Evolutionary conservation across 805 yeast species (phyloP).

Genomic region (Nakazawaea wyomingensis): DNA sequence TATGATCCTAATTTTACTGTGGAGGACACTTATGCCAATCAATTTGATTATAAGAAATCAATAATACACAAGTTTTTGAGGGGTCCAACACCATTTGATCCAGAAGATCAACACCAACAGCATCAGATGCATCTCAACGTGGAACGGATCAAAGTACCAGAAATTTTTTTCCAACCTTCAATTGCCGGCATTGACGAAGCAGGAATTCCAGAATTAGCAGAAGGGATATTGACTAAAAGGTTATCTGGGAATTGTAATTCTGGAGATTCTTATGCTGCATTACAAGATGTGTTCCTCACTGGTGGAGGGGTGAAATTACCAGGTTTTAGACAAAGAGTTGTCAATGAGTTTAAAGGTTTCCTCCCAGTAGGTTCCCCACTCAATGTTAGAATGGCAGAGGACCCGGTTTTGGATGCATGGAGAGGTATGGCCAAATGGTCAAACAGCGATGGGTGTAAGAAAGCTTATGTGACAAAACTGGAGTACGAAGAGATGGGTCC

Average conservation of each 20-base stretch:
- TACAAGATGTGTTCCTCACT: conserved; percentile 70
- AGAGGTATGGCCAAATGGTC: conserved; percentile 88
- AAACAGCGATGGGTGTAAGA: conserved; percentile 33
- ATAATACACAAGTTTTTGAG: conserved; percentile 77
- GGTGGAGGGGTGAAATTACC: conserved; percentile 77
- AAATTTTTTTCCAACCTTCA: conserved; percentile 84
- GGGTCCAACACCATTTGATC: conserved; percentile 84
- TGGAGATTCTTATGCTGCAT: conserved; percentile 47
- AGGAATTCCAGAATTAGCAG: conserved; percentile 76
- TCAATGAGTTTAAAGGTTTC: conserved; percentile 59
- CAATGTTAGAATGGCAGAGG: conserved; percentile 54
- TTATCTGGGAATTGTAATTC: conserved; percentile 44
- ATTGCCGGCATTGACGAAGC: conserved; percentile 97
- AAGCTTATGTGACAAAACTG: conserved; percentile 51
- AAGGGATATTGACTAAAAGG: conserved; percentile 58
- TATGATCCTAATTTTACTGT: conserved; percentile 81
- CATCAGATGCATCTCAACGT: conserved; percentile 89
- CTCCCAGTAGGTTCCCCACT: conserved; percentile 66
- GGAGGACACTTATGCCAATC: conserved; percentile 79
- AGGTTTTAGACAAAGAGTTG: conserved; percentile 64
- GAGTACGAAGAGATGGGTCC: conserved; percentile 89
- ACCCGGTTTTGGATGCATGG: conserved; percentile 85
- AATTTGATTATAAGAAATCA: conserved; percentile 80
- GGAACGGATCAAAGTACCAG: conserved; percentile 90
- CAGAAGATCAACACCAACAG: conserved; percentile 76